phyloP scores from a whole-genome alignment of 768 basidiomycete genomes.

The Fomitopsis pulvina region DNA sequence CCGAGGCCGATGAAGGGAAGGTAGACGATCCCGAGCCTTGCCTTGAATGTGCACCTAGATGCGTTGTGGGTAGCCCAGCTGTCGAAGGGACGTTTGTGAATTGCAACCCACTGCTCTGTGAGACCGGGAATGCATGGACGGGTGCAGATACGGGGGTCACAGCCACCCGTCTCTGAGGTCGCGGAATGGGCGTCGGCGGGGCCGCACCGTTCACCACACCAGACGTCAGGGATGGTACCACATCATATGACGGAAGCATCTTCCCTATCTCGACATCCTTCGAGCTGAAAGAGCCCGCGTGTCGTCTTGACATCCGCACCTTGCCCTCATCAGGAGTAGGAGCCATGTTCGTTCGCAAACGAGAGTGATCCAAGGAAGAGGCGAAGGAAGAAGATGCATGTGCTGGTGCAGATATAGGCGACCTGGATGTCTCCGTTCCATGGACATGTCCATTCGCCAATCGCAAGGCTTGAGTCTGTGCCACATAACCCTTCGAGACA shows the following conservation, averaged over 20 bases:
- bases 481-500: slow-evolving; percentile 23
- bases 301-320: slow-evolving; percentile 61
- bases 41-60: slow-evolving; percentile 34
- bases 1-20: slow-evolving; percentile 35
- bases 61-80: slow-evolving; percentile 4
- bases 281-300: slow-evolving; percentile 93
- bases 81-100: not conserved
- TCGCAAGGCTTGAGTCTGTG: slow-evolving; percentile 28
- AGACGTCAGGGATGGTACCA: slow-evolving; percentile 34
- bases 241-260: slow-evolving; percentile 60
- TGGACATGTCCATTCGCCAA: slow-evolving; percentile 13
- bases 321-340: slow-evolving; percentile 26
- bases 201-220: slow-evolving; percentile 23
- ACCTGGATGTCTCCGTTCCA: slow-evolving; percentile 8
- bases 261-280: slow-evolving; percentile 90
- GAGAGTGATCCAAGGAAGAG: slow-evolving; percentile 15
- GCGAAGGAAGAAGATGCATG: slow-evolving; percentile 23
- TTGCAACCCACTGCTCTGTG: slow-evolving; percentile 1
- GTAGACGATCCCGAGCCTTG: slow-evolving; percentile 38
- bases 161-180: slow-evolving; percentile 20
- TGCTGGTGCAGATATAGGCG: slow-evolving; percentile 22
- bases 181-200: slow-evolving; percentile 21
- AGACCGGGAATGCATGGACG: not conserved
- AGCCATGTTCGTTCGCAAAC: slow-evolving; percentile 25
- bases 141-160: slow-evolving; percentile 9